These are phyloP conservation scores for Myxozyma neglecta DNA, from an alignment of 805 yeast genomes.

Conservation along the genomic window DNA sequence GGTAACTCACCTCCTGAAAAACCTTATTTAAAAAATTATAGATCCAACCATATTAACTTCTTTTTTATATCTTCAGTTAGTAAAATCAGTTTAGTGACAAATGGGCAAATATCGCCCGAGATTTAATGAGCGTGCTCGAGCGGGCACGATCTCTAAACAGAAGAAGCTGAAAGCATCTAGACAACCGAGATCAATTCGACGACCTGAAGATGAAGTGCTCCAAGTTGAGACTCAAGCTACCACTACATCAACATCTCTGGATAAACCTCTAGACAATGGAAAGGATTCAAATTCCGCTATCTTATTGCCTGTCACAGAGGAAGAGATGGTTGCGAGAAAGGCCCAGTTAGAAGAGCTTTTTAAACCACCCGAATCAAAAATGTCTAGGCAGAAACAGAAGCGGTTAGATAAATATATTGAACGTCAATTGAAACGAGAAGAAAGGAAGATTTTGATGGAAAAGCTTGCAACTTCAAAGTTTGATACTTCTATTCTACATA, in stretches of 20 bases:
- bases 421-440: constrained; percentile 85
- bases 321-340: constrained; percentile 64
- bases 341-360: constrained; percentile 61
- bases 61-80: neutral
- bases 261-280: neutral
- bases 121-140: constrained; percentile 80
- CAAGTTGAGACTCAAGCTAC: neutral
- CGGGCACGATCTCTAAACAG: constrained; percentile 81
- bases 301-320: constrained; percentile 60
- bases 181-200: constrained; percentile 62
- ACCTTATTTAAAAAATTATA: neutral
- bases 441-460: constrained; percentile 71
- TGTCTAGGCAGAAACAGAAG: constrained; percentile 68
- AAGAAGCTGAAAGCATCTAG: constrained; percentile 65
- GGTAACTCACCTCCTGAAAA: constrained; percentile 13
- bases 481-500: constrained; percentile 67
- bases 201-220: constrained; percentile 43
- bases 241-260: neutral
- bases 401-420: constrained; percentile 89
- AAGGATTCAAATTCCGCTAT: constrained; percentile 60
- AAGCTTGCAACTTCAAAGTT: constrained; percentile 65
- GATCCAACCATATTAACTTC: neutral
- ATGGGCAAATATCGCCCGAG: constrained; percentile 85
- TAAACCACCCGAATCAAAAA: constrained; percentile 63
- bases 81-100: too few species aligned